These are phyloP conservation scores for Mortierella sp. DNA, from an alignment of 371 early-diverging fungal genomes.

Conservation along the genomic window DNA sequence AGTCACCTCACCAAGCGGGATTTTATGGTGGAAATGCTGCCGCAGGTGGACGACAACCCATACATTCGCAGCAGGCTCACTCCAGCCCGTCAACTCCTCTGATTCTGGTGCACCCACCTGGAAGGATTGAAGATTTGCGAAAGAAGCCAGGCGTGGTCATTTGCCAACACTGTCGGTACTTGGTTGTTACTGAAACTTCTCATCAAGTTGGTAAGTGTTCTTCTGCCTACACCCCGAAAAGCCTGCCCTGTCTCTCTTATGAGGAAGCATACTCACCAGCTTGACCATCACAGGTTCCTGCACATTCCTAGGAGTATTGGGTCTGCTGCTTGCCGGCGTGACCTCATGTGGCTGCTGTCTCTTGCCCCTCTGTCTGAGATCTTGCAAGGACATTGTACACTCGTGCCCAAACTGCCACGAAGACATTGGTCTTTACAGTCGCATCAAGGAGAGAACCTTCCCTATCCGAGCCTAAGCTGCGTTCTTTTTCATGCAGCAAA, in stretches of 20 bases:
- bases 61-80: background rate
- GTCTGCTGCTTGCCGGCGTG: background rate
- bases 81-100: background rate
- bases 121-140: background rate
- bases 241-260: background rate
- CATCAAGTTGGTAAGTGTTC: background rate
- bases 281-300: background rate
- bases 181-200: background rate
- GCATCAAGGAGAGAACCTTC: slow-evolving; percentile 1
- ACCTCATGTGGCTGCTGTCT: slow-evolving; percentile 9
- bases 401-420: slow-evolving; percentile 2
- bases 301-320: background rate
- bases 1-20: background rate
- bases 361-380: background rate
- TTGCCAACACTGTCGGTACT: background rate
- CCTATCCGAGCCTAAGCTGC: background rate
- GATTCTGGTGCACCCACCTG: background rate
- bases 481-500: background rate
- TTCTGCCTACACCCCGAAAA: background rate
- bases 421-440: background rate
- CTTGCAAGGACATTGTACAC: slow-evolving; percentile 5
- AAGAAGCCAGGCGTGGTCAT: background rate
- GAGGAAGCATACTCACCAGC: background rate
- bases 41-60: too few relatives aligned
- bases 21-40: background rate